A percentile compares a stretch with the other conserved stretches of the same genome.
Conservation (phyloP, 345 rosid genomes). For the Gossypium anomalum region DNA sequence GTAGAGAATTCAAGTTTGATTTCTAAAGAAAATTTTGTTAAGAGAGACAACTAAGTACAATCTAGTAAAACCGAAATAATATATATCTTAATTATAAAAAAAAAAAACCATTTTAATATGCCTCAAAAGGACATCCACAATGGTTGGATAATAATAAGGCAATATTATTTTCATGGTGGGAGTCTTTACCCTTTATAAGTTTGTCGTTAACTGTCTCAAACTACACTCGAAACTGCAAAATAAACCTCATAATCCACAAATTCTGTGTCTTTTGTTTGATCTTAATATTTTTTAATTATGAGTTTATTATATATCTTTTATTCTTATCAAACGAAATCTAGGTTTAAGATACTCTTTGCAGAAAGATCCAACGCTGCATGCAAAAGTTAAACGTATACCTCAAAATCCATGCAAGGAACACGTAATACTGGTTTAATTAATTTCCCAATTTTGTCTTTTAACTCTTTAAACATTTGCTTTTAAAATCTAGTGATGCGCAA, state of each 20-base stretch:
- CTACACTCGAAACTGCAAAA: background rate
- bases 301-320: background rate
- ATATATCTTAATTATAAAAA: background rate
- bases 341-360: background rate
- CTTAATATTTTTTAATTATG: background rate
- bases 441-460: background rate
- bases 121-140: background rate
- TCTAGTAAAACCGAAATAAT: no score
- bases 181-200: background rate
- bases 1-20: background rate
- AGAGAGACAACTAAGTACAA: background rate
- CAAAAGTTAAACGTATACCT: background rate
- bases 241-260: slow-evolving; percentile 26
- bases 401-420: background rate
- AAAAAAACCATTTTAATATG: background rate
- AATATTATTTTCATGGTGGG: slow-evolving; percentile 6
- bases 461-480: background rate
- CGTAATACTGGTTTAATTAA: background rate
- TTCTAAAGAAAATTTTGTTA: background rate
- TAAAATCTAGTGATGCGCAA: background rate
- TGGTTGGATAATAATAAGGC: slow-evolving; percentile 2
- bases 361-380: background rate
- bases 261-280: slow-evolving; percentile 17
- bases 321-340: background rate
- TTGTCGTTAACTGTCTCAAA: slow-evolving; percentile 11